Base-by-base conservation (phyloP, 768 basidiomycete genomes). In the Russula ochroleuca region DNA sequence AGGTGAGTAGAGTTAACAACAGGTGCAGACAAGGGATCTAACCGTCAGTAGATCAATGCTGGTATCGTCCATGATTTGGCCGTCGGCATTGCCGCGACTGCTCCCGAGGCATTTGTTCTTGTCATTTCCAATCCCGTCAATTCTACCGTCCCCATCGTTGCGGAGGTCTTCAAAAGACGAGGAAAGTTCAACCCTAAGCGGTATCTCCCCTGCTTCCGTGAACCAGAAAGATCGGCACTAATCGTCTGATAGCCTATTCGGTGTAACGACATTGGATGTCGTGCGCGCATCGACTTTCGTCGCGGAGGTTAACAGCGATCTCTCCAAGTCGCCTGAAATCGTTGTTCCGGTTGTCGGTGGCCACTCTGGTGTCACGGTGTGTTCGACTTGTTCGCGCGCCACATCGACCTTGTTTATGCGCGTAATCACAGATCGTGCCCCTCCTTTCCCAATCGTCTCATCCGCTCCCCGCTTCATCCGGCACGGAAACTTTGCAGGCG, bases 41-140 rank as follows among this genome's bases (percentile, higher is more conserved):
- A 65, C 50, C 47, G 9, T 14, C 38, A 56, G 55, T 71, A 97
- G 92, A 97, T 95, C 81, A 99, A 99, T 77, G 97, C 93, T 61
- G 94, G 94, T 52, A 99, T 99, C 74, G 90, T 98, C 63, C 87
- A 87, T 70, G 92, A 93, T 71, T 85, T 99, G 63, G 96, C 95
- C 17, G 88, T 85, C 40, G 94, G 91, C 37, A 91, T 94, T 70
- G 95, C 96, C 17, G 85, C 82, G 17, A 73, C 77, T 54, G 84
- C 85, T 48, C 96, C 96, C 64, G 94, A 94, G 72, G 97, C 97
- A 23, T 88, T 90, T 70, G 85, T 98, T 50, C 85, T 94, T 54
- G 94, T 99, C 69, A 98, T 99, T 76, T 96, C 97, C 70, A 99
- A 99, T 81, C 97, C 97, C 37, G 96, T 99, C 73, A 98, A 99